Base-by-base conservation (phyloP, 1,284 basidiomycete genomes). In the Phellopilus nigrolimitatus region DNA sequence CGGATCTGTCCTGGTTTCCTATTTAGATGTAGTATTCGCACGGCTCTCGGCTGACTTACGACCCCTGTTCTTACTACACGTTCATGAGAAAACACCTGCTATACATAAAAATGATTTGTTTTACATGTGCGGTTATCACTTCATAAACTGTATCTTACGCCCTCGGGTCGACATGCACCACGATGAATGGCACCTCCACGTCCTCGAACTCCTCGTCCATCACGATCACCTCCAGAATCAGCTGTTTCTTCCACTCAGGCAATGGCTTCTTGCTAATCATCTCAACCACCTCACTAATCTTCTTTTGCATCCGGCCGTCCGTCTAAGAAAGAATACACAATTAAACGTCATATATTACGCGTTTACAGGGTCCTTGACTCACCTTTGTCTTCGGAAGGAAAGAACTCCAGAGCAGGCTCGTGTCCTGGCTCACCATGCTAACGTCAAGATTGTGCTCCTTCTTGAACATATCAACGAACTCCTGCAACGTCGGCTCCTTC, bases 361-460 rank as follows among this genome's bases (percentile, higher is more conserved):
- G 9, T 3, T 8, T 31, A 27, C 27, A 25, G 36, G 27, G 33
- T 49, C 40, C 17, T 15, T n/a, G 13, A 64, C 74, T 39, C 45
- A 85, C 88, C 85, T 97, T 97, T 73, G 92, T 91, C 72, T 87
- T 88, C 46, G 84, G 85, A 51, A 91, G 80, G 67, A 95, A 98
- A 31, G 88, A 84, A 57, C 91, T 95, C 91, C 94, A 99, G 31
- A 99, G 75, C 95, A 99, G 97, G 61, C 92, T 95, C 28, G 97
- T 94, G 46, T 94, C 95, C 66, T 93, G 90, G 62, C 91, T 95
- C 56, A 98, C 88, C 95, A 99, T 99, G 56, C 84, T 86, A 54
- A 99, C 78, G 22, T 95, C 89, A 37, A 99, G 81, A 34, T 86
- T 85, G 67, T 98, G 90, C 60, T 90, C 76, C 43, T 77, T 76